These are phyloP conservation scores for Verticillium isaacii DNA, from an alignment of 2,329 filamentous ascomycete genomes.

Conservation along the genomic window DNA sequence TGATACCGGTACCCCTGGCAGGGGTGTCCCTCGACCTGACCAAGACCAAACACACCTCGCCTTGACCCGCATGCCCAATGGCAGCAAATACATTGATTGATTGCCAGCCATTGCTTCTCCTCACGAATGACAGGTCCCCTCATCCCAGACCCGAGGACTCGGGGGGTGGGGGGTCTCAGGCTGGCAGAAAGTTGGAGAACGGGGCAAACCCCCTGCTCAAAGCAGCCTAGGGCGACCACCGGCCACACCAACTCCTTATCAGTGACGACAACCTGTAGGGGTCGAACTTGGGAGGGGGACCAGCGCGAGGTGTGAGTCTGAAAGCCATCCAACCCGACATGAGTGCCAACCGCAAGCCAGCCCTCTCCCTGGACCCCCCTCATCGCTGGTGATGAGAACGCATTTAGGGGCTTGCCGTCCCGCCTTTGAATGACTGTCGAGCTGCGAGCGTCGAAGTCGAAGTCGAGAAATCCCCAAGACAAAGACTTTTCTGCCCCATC, in stretches of 20 bases:
- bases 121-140: not conserved
- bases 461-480: not conserved
- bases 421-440: not conserved
- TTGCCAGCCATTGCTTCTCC: not conserved
- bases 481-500: not conserved
- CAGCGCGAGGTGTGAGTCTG: slow-evolving; percentile 11
- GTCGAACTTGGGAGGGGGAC: slow-evolving; percentile 21
- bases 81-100: not conserved
- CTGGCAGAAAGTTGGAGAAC: not conserved
- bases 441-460: not conserved
- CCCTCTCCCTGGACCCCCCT: not conserved
- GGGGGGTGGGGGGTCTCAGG: not conserved
- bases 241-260: not conserved
- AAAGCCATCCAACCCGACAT: not conserved
- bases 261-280: slow-evolving; percentile 19
- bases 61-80: not conserved
- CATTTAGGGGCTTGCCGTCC: not conserved
- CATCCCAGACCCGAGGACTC: not conserved
- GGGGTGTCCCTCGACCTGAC: too few species aligned
- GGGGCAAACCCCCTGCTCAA: not conserved
- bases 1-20: too few species aligned
- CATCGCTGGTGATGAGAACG: not conserved
- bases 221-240: not conserved
- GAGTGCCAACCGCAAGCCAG: not conserved
- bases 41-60: too few species aligned